These are phyloP conservation scores for Hyphochytrium catenoides DNA, from an alignment of 352 stramenopile species.

Conservation along the genomic window DNA sequence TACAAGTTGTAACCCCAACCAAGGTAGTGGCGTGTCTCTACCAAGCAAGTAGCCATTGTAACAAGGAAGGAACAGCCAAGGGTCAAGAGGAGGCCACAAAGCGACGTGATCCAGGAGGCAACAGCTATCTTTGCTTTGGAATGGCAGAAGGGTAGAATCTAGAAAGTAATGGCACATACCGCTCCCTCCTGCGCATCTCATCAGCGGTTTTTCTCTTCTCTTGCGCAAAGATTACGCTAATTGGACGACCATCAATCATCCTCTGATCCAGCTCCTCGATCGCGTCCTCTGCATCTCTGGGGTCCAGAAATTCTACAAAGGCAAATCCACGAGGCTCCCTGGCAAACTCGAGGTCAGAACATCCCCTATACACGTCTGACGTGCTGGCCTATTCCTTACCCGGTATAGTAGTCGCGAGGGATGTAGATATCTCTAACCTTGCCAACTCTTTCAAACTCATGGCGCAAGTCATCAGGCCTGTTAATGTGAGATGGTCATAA, in stretches of 20 bases:
- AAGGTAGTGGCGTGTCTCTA: too few species aligned
- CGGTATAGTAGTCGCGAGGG: constrained; percentile 75
- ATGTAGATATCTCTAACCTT: constrained; percentile 88
- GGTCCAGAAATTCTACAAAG: constrained; percentile 80
- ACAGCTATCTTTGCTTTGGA: too few species aligned
- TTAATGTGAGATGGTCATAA: constrained; percentile 2
- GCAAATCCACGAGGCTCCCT: constrained; percentile 80
- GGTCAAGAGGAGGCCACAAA: too few species aligned
- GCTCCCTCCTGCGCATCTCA: constrained; percentile 74
- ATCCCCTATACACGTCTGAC: not conserved
- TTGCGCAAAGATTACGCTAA: constrained; percentile 87
- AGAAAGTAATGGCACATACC: too few species aligned
- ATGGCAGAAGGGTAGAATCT: too few species aligned
- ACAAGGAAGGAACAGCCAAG: too few species aligned
- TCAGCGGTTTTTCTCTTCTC: constrained; percentile 81
- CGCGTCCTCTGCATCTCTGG: constrained; percentile 68
- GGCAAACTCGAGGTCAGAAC: not conserved
- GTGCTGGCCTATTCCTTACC: constrained; percentile 15
- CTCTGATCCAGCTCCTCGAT: constrained; percentile 69
- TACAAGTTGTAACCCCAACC: too few species aligned
- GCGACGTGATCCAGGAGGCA: too few species aligned
- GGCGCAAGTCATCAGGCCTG: constrained; percentile 64
- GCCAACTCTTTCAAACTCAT: constrained; percentile 75
- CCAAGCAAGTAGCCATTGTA: too few species aligned
- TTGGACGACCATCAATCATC: constrained; percentile 67